Percentiles rank a stretch among this genome's conserved stretches.
phyloP scores from a whole-genome alignment of 2,329 filamentous ascomycete genomes.

The Cytospora paraplurivora region DNA sequence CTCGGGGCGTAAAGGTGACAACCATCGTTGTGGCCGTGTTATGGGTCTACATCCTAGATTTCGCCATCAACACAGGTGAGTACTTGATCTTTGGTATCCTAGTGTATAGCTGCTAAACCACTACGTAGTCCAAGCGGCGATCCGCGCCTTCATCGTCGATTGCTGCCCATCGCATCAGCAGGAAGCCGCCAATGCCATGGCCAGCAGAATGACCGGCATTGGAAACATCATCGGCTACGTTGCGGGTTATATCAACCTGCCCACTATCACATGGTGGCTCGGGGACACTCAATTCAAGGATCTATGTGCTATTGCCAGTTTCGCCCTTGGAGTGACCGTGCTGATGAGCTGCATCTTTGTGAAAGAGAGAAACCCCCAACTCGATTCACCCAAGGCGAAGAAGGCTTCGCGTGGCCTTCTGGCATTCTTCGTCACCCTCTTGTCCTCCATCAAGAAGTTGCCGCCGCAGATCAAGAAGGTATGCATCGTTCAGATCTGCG shows the following conservation, averaged over 20 bases:
- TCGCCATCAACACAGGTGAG: slow-evolving; percentile 88
- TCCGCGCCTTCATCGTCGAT: slow-evolving; percentile 91
- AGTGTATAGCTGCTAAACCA: background rate
- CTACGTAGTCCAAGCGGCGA: slow-evolving; percentile 75
- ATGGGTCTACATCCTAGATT: slow-evolving; percentile 88
- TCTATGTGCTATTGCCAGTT: slow-evolving; percentile 80
- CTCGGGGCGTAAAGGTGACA: slow-evolving; percentile 61
- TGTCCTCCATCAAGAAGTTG: slow-evolving; percentile 73
- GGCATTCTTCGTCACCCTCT: slow-evolving; percentile 78
- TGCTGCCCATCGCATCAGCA: slow-evolving; percentile 92
- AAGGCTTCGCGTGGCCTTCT: slow-evolving; percentile 64
- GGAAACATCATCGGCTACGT: slow-evolving; percentile 92
- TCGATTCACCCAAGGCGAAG: slow-evolving; percentile 62
- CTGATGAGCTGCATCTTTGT: slow-evolving; percentile 69
- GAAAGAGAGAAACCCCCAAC: slow-evolving; percentile 76
- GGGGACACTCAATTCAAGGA: slow-evolving; percentile 92
- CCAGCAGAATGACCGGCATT: slow-evolving; percentile 79
- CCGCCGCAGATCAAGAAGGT: slow-evolving; percentile 82
- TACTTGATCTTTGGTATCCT: slow-evolving; percentile 26
- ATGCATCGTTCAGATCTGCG: slow-evolving; percentile 80
- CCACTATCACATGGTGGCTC: slow-evolving; percentile 73
- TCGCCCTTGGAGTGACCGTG: slow-evolving; percentile 71
- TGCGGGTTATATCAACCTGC: slow-evolving; percentile 81
- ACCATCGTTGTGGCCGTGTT: slow-evolving; percentile 80
- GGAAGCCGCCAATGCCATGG: slow-evolving; percentile 92